These are phyloP conservation scores for Orbilia oligospora DNA, from an alignment of 2,329 filamentous ascomycete species.

Conservation along the genomic window DNA sequence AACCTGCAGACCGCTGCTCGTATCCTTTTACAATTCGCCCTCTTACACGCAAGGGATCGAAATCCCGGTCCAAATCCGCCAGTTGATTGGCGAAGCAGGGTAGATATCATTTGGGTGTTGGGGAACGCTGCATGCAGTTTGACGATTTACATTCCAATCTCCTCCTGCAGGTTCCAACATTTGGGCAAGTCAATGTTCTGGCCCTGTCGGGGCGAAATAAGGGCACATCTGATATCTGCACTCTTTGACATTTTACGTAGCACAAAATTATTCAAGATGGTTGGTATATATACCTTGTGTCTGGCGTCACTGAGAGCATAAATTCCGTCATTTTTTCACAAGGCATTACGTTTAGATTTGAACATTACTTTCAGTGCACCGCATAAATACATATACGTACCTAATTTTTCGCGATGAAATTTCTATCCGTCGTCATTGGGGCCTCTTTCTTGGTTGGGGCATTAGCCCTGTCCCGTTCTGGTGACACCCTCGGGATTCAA, in stretches of 20 bases:
- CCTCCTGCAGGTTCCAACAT: not conserved
- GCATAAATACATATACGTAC: not conserved
- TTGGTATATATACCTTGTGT: not conserved
- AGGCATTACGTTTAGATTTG: not conserved
- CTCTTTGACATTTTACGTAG: not conserved
- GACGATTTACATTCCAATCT: conserved; percentile 17
- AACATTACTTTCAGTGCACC: not conserved
- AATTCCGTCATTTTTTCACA: not conserved
- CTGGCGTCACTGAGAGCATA: not conserved
- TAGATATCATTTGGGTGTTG: not conserved
- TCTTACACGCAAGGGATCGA: conserved; percentile 1
- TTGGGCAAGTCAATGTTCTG: not conserved
- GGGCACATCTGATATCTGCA: not conserved
- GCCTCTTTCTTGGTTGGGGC: conserved; percentile 7
- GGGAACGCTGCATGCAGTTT: not conserved
- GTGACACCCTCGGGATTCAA: conserved; percentile 21
- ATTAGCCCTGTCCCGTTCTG: conserved; percentile 4
- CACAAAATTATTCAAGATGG: not conserved
- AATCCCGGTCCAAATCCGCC: not conserved
- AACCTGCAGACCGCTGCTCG: not conserved
- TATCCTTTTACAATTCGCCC: too few species aligned
- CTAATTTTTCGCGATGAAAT: not conserved
- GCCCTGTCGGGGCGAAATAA: not conserved
- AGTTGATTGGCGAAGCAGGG: conserved; percentile 14
- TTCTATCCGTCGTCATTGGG: conserved; percentile 2